Evolutionary conservation across 2,329 filamentous ascomycete species (phyloP).

Genomic region (Pestalotiopsis sp.): DNA sequence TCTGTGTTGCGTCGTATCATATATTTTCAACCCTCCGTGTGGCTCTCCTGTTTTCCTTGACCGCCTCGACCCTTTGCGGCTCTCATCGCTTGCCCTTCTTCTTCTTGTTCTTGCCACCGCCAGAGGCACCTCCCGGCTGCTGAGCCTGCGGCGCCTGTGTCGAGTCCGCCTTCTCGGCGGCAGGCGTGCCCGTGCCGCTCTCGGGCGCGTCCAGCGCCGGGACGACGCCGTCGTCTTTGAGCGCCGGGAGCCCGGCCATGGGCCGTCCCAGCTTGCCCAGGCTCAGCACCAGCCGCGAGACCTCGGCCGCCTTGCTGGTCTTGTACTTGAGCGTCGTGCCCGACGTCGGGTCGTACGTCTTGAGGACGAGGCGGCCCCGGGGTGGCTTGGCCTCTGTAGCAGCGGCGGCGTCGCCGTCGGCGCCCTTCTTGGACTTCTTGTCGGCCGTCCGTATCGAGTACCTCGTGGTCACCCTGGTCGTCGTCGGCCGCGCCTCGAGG

Average conservation of each 20-base stretch:
- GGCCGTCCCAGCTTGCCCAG: conserved; percentile 75
- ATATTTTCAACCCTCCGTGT: too few species aligned
- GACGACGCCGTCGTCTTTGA: conserved; percentile 33
- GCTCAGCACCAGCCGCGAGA: conserved; percentile 76
- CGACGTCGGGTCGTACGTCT: conserved; percentile 83
- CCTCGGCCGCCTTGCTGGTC: conserved; percentile 89
- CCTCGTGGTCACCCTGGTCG: conserved; percentile 87
- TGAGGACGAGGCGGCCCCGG: conserved; percentile 75
- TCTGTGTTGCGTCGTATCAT: too few species aligned
- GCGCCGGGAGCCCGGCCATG: conserved; percentile 58
- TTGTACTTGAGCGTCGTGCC: conserved; percentile 88
- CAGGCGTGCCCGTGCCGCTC: conserved; percentile 34
- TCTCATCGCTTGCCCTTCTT: conserved; percentile 69
- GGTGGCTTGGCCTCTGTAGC: conserved; percentile 39
- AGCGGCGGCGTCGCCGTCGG: conserved; percentile 30
- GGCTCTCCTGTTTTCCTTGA: too few species aligned
- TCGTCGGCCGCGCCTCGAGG: conserved; percentile 81
- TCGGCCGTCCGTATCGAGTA: conserved; percentile 64
- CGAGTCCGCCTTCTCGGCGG: conserved; percentile 23
- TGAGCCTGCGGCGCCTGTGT: conserved; percentile 23
- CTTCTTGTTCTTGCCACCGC: conserved; percentile 64
- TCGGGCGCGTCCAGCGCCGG: conserved; percentile 41
- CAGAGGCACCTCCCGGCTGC: conserved; percentile 24
- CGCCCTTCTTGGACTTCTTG: conserved; percentile 25
- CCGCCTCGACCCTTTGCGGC: background rate